Evolutionary conservation across 2,329 filamentous ascomycete genomes (phyloP).

Genomic region (Pseudomassariella vexata): DNA sequence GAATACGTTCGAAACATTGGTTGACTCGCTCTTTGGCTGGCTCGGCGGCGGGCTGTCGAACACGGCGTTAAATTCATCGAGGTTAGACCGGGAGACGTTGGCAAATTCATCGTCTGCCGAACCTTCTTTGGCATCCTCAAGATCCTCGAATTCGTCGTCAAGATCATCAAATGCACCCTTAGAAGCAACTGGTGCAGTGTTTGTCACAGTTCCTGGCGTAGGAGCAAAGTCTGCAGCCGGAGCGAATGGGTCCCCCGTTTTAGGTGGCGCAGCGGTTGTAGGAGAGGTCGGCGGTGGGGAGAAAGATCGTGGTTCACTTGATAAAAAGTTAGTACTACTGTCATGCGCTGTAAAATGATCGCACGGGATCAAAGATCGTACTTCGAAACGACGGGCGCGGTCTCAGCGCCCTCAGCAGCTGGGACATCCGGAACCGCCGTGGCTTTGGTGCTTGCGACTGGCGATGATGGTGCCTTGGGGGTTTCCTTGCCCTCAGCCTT

Average conservation of each 20-base stretch:
- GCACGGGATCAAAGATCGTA: slow-evolving; percentile 14
- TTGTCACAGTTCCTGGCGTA: slow-evolving; percentile 28
- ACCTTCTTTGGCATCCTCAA: slow-evolving; percentile 79
- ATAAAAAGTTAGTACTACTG: slow-evolving; percentile 16
- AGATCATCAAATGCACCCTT: slow-evolving; percentile 67
- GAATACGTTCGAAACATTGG: slow-evolving; percentile 34
- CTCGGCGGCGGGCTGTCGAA: slow-evolving; percentile 63
- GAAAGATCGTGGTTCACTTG: too few relatives aligned
- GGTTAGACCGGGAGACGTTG: slow-evolving; percentile 62
- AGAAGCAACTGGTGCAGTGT: slow-evolving; percentile 26
- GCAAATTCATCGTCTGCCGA: slow-evolving; percentile 75
- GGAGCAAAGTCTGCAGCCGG: slow-evolving; percentile 23
- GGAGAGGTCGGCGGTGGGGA: slow-evolving; percentile 28
- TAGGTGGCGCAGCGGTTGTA: slow-evolving; percentile 25
- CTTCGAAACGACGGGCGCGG: slow-evolving; percentile 20
- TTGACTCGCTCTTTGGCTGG: slow-evolving; percentile 48
- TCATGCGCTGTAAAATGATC: slow-evolving; percentile 1
- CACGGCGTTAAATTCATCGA: slow-evolving; percentile 75
- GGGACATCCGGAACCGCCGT: slow-evolving; percentile 20
- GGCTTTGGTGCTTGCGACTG: slow-evolving; percentile 20
- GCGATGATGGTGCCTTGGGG: slow-evolving; percentile 18
- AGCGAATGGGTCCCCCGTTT: slow-evolving; percentile 25
- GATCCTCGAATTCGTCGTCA: slow-evolving; percentile 74
- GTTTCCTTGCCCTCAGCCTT: slow-evolving; percentile 19
- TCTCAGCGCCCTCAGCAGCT: slow-evolving; percentile 13